These are phyloP conservation scores for Chenopodium album DNA, from an alignment of 148 eudicot species.

Conservation along the genomic window DNA sequence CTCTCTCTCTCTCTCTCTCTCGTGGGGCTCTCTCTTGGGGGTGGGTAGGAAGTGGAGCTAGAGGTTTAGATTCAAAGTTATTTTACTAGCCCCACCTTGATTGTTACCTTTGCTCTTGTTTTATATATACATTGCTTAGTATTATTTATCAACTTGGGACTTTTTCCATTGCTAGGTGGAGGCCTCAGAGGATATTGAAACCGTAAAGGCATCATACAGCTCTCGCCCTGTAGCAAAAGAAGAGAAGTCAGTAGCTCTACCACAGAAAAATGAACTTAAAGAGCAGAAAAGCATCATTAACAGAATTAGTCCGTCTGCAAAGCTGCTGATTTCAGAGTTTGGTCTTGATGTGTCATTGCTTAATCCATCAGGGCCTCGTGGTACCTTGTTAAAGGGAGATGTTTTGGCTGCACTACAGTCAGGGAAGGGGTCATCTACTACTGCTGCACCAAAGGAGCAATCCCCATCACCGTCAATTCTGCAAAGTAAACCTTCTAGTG, in stretches of 20 bases:
- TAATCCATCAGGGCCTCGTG: conserved; percentile 87
- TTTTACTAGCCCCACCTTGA: neutral
- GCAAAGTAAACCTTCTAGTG: conserved; percentile 32
- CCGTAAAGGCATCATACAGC: conserved; percentile 43
- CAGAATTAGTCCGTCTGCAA: conserved; percentile 93
- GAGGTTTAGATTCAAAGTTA: neutral
- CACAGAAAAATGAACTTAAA: conserved; percentile 34
- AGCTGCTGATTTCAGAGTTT: conserved; percentile 67
- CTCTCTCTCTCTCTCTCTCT: no score
- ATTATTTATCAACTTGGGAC: neutral
- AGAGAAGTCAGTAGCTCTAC: conserved; percentile 48
- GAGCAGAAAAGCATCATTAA: conserved; percentile 40
- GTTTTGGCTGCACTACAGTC: conserved; percentile 84
- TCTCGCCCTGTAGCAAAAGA: conserved; percentile 36
- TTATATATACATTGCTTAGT: neutral
- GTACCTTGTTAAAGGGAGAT: conserved; percentile 87
- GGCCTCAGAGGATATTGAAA: conserved; percentile 68
- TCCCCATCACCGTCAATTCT: conserved; percentile 38
- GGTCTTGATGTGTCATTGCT: conserved; percentile 76
- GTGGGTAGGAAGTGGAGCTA: neutral
- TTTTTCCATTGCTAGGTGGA: conserved; percentile 61
- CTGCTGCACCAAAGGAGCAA: conserved; percentile 31
- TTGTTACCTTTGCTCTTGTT: neutral
- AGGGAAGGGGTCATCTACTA: conserved; percentile 53
- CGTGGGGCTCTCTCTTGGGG: neutral